Evolutionary conservation across 2,329 filamentous ascomycete species (phyloP).

Genomic region (Alternaria sp.): DNA sequence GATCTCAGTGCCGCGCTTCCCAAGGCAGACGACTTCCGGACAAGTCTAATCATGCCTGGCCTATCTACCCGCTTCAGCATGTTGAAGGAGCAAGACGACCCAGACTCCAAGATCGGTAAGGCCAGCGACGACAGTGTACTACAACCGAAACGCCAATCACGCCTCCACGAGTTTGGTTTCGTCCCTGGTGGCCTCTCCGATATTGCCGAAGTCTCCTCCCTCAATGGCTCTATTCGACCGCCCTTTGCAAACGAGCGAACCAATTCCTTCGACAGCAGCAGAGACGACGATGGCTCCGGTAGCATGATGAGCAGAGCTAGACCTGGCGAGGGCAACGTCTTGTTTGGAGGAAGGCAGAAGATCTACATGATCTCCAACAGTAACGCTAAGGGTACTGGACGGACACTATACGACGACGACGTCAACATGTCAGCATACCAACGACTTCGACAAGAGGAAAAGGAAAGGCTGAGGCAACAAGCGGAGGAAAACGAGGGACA

Average conservation of each 20-base stretch:
- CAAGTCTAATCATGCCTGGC: conserved; percentile 93
- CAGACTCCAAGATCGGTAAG: conserved; percentile 86
- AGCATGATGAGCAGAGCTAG: conserved; percentile 87
- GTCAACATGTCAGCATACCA: conserved; percentile 85
- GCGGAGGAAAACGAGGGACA: conserved; percentile 49
- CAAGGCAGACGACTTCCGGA: conserved; percentile 87
- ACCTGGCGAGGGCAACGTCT: conserved; percentile 85
- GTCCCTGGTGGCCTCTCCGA: conserved; percentile 71
- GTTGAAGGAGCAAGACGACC: conserved; percentile 93
- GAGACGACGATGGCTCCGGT: conserved; percentile 72
- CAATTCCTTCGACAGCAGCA: conserved; percentile 69
- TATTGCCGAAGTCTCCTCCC: conserved; percentile 89
- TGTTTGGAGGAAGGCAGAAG: conserved; percentile 96
- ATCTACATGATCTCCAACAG: conserved; percentile 80
- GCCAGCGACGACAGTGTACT: conserved; percentile 95
- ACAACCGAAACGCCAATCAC: conserved; percentile 80
- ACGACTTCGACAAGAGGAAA: conserved; percentile 68
- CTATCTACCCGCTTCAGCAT: conserved; percentile 96
- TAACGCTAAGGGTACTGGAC: conserved; percentile 58
- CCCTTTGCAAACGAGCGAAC: conserved; percentile 68
- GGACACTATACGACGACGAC: conserved; percentile 85
- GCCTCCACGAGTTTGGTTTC: conserved; percentile 76
- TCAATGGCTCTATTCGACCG: conserved; percentile 62
- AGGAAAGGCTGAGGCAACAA: conserved; percentile 52
- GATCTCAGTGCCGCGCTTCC: conserved; percentile 80